phyloP scores from a whole-genome alignment of 2,329 filamentous ascomycete species.

The Penicillium sp. region DNA sequence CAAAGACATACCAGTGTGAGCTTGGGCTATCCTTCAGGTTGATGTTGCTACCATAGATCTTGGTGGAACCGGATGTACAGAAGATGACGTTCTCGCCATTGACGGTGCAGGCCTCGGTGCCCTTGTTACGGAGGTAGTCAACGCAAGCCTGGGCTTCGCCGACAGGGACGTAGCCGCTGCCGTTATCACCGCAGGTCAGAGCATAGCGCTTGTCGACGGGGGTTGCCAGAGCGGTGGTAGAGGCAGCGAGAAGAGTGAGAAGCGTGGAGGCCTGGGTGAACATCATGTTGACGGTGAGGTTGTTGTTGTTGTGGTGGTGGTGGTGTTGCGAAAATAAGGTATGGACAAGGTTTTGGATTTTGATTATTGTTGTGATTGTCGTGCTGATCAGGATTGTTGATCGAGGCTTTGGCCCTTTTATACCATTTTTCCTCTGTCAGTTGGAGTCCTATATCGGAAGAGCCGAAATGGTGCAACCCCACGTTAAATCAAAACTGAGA shows the following conservation, averaged over 20 bases:
- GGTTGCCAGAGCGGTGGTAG: neutral
- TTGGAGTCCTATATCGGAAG: neutral
- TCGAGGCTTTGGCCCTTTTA: neutral
- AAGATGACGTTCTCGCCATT: neutral
- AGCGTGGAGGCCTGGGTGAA: neutral
- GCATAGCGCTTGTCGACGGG: neutral
- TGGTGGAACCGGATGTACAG: neutral
- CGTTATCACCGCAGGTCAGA: neutral
- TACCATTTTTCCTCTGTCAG: neutral
- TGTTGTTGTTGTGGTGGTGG: neutral
- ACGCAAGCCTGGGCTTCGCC: slow-evolving; percentile 3
- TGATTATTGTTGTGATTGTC: neutral
- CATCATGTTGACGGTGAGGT: neutral
- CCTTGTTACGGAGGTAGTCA: slow-evolving; percentile 8
- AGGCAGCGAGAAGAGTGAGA: neutral
- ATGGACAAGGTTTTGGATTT: neutral
- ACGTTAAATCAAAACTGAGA: neutral
- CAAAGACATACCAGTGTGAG: neutral
- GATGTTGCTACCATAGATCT: neutral
- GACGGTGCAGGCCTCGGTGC: neutral
- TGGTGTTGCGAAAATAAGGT: neutral
- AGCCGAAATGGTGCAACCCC: neutral
- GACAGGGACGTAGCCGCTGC: neutral
- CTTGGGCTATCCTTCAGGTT: neutral
- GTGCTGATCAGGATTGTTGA: neutral